A percentile compares a stretch with the other conserved stretches of the same genome.
phyloP scores from a whole-genome alignment of 352 stramenopile genomes.

The Phytopythium cucurbitacearum region DNA sequence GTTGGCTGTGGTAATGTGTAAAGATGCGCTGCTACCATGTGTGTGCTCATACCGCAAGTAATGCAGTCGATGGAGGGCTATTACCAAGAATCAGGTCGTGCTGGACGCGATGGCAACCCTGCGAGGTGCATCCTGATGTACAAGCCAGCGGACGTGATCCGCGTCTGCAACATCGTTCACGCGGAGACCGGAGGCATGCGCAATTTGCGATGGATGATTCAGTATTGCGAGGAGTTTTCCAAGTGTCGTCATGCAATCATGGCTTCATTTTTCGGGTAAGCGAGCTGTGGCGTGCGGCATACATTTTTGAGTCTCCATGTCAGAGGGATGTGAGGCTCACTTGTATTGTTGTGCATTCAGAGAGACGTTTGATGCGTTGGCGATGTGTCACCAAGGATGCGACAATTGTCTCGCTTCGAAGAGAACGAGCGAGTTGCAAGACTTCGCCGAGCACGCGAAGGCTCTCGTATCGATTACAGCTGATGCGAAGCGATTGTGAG shows the following conservation, averaged over 20 bases:
- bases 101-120: constrained; percentile 90
- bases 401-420: constrained; percentile 42
- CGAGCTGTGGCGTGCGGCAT: constrained; percentile 4
- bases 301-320: background rate
- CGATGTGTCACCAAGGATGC: constrained; percentile 37
- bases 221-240: constrained; percentile 41
- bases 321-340: background rate
- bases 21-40: background rate
- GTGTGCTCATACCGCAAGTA: constrained; percentile 9
- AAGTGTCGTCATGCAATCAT: constrained; percentile 42
- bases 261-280: constrained; percentile 51
- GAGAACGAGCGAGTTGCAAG: constrained; percentile 14
- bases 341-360: constrained; percentile 10
- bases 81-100: constrained; percentile 96
- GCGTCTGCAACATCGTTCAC: constrained; percentile 67
- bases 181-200: constrained; percentile 54
- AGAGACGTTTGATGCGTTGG: constrained; percentile 27
- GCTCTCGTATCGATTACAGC: constrained; percentile 40
- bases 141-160: constrained; percentile 61
- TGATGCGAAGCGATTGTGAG: constrained; percentile 46
- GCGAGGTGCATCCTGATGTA: constrained; percentile 89
- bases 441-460: constrained; percentile 48
- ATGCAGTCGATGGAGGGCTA: constrained; percentile 92
- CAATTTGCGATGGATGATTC: constrained; percentile 62
- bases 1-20: background rate